Percentiles rank a stretch among this genome's conserved stretches.
Evolutionary conservation across 306 rosid species (phyloP).

Genomic region (Fragaria vesca): DNA sequence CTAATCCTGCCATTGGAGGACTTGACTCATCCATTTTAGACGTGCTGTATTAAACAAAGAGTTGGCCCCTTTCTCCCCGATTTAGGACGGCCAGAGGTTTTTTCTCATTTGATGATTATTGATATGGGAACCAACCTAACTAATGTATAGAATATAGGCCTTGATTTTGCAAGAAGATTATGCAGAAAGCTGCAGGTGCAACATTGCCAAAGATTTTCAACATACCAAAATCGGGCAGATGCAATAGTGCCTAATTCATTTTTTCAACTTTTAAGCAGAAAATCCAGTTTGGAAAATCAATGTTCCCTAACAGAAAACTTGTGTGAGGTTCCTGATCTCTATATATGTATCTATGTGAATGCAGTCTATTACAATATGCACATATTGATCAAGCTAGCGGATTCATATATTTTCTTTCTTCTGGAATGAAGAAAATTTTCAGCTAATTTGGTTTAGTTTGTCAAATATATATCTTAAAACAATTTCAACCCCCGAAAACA

Average conservation of each 20-base stretch:
- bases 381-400: neutral
- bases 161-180: neutral
- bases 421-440: too few species aligned
- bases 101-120: neutral
- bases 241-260: neutral
- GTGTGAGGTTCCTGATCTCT: neutral
- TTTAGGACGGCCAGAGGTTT: neutral
- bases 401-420: neutral
- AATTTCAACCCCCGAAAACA: too few species aligned
- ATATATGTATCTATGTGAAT: neutral
- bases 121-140: constrained; percentile 18
- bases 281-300: neutral
- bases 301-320: neutral
- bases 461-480: too few species aligned
- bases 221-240: neutral
- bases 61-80: neutral
- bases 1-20: neutral
- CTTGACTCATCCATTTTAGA: constrained; percentile 3
- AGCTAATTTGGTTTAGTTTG: neutral
- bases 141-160: neutral
- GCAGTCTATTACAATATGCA: neutral
- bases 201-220: constrained; percentile 3
- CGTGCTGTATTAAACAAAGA: constrained; percentile 8
- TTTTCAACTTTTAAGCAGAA: neutral
- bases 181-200: constrained; percentile 13